Base-by-base conservation (phyloP, 352 stramenopile genomes). In the Phytophthora cactorum region DNA sequence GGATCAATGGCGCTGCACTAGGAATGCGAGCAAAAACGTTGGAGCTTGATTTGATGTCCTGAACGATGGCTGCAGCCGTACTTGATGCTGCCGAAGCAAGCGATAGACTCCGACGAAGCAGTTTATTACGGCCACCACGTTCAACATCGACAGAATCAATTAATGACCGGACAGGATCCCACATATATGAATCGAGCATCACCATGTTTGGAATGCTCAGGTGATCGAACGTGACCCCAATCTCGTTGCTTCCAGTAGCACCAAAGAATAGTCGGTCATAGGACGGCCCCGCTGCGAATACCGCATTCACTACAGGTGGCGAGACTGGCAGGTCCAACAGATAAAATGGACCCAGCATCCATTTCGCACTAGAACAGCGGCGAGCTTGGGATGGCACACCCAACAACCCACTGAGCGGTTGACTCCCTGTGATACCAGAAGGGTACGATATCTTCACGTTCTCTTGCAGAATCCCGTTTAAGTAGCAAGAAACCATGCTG, bases 71-170 rank as follows among this genome's bases (percentile, higher is more conserved):
- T 17, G 83, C 83, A 4, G 83, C 83, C 31, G 85, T 75, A 39
- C 78, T 80, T 12, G 85, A 91, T 10, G 85, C 82, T 25, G 82
- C 79, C 0, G 82, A 89, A 31, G 79, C 78, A 14, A 91, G 59
- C 7, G 84, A 86, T 27, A 91, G 49, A 54, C 81, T 88, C 62
- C 72, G 15, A 81, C 59, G 39, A 81, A 81, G 27, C 66, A 90
- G 66, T 66, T 92, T 69, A 72, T 75, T 63, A 58, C 73, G 32
- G 52, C 79, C 39, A 17, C 56, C 63, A 50, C 79, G 71, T 32
- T 90, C 84, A 10, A 83, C 72, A 71, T 92, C 84, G 22, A 92
- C 84, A 0, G 82, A 90, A 47, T 92, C 78, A 47, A 92, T 88
- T 27, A 92, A 59, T 15, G 74, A 81, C 5, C 81, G 78, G 43